Percentiles rank a stretch among this genome's conserved stretches.
Conservation (phyloP, 2,329 filamentous ascomycete genomes). For the Paecilomyces sp. region DNA sequence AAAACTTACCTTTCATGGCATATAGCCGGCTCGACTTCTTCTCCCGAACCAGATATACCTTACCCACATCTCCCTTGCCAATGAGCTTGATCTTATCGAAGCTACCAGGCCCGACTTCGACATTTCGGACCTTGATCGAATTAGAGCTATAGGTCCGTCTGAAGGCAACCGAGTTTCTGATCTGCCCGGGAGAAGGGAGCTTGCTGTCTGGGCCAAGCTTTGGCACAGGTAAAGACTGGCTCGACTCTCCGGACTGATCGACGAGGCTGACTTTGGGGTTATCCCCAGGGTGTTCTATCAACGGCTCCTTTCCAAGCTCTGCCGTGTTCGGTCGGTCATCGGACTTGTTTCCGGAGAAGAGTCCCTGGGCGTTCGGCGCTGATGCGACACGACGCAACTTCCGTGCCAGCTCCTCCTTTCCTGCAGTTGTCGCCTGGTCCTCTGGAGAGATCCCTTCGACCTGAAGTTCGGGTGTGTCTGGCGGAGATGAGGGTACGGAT, state of each 20-base stretch:
- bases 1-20: slow-evolving; percentile 84
- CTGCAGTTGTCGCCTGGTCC: slow-evolving; percentile 64
- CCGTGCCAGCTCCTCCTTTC: slow-evolving; percentile 88
- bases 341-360: slow-evolving; percentile 61
- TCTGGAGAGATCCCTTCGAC: slow-evolving; percentile 60
- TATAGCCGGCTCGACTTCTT: slow-evolving; percentile 95
- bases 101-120: slow-evolving; percentile 89
- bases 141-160: slow-evolving; percentile 96
- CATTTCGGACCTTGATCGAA: slow-evolving; percentile 95
- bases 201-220: slow-evolving; percentile 49
- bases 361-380: slow-evolving; percentile 90
- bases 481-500: slow-evolving; percentile 85
- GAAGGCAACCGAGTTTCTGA: slow-evolving; percentile 65
- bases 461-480: slow-evolving; percentile 77
- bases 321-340: slow-evolving; percentile 72
- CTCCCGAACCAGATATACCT: slow-evolving; percentile 94
- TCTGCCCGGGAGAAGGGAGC: slow-evolving; percentile 59
- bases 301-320: slow-evolving; percentile 76
- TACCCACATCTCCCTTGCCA: slow-evolving; percentile 96
- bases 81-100: slow-evolving; percentile 99
- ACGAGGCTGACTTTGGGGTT: slow-evolving; percentile 49
- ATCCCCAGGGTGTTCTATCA: slow-evolving; percentile 52
- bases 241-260: slow-evolving; percentile 30
- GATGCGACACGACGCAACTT: slow-evolving; percentile 92
- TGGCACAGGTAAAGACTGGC: slow-evolving; percentile 22